Percentiles rank a stretch among this genome's conserved stretches.
phyloP scores from a whole-genome alignment of 2,329 filamentous ascomycete genomes.

The Cladosporium austrohemisphaericum region DNA sequence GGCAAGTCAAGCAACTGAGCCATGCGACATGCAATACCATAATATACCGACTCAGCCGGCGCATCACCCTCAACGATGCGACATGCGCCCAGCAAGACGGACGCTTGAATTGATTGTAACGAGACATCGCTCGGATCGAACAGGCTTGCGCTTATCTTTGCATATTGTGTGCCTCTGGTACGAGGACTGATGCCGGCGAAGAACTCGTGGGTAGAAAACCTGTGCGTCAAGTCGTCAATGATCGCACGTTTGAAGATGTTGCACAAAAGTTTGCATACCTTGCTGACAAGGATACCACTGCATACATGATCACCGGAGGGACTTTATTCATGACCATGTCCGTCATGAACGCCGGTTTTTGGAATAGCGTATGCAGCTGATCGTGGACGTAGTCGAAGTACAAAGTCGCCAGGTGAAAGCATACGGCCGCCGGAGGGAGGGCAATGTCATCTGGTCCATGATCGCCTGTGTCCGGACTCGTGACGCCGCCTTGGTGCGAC shows the following conservation, averaged over 20 bases:
- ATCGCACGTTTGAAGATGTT: neutral
- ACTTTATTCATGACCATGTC: conserved; percentile 8
- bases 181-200: conserved; percentile 6
- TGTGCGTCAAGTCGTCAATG: neutral
- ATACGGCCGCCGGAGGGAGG: conserved; percentile 9
- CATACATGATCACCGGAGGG: conserved; percentile 12
- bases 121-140: conserved; percentile 13
- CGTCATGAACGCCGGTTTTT: conserved; percentile 12
- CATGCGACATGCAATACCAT: conserved; percentile 10
- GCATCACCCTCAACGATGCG: conserved; percentile 7
- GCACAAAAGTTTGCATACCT: neutral
- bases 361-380: conserved; percentile 11
- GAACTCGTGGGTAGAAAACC: conserved; percentile 9
- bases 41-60: conserved; percentile 9
- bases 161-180: neutral
- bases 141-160: conserved; percentile 11
- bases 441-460: neutral
- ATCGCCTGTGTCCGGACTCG: neutral
- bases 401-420: conserved; percentile 10
- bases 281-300: conserved; percentile 8
- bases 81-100: conserved; percentile 7
- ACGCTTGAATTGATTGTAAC: conserved; percentile 10
- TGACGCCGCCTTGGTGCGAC: neutral
- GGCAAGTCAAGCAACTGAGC: conserved; percentile 9
- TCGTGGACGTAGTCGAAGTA: conserved; percentile 15